These are phyloP conservation scores for Alternaria dauci DNA, from an alignment of 2,329 filamentous ascomycete genomes.

Conservation along the genomic window DNA sequence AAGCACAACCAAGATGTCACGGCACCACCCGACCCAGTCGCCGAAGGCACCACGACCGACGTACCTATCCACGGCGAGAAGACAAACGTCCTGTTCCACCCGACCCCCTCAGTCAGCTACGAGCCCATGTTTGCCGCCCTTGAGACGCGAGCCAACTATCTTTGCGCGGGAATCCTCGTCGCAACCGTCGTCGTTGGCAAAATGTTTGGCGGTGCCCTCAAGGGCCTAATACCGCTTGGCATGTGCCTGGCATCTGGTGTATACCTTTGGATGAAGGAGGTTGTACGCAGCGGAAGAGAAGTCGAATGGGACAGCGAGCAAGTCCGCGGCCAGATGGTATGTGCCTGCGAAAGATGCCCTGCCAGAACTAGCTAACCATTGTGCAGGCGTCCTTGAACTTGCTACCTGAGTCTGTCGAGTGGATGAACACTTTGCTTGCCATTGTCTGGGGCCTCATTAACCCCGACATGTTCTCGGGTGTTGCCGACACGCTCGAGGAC, in stretches of 20 bases:
- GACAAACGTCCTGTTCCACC: conserved; percentile 95
- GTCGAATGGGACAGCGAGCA: conserved; percentile 90
- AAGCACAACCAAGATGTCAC: conserved; percentile 86
- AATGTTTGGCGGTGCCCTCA: conserved; percentile 78
- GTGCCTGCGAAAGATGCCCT: conserved; percentile 19
- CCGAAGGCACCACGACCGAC: conserved; percentile 83
- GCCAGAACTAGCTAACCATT: conserved; percentile 1
- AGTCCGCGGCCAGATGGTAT: conserved; percentile 77
- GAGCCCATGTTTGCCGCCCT: conserved; percentile 84
- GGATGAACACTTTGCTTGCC: conserved; percentile 90
- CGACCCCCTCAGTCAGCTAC: conserved; percentile 87
- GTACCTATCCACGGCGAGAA: conserved; percentile 96
- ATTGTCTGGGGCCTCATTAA: conserved; percentile 92
- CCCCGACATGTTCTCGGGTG: conserved; percentile 89
- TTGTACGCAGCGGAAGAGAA: conserved; percentile 81
- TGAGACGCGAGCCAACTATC: conserved; percentile 75
- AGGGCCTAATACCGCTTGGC: conserved; percentile 78
- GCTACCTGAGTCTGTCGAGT: conserved; percentile 88
- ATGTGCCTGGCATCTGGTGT: conserved; percentile 78
- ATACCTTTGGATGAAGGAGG: conserved; percentile 88
- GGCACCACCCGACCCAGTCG: conserved; percentile 86
- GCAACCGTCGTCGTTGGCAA: conserved; percentile 80
- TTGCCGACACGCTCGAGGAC: conserved; percentile 93
- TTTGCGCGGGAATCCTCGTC: conserved; percentile 75
- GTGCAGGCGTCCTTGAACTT: conserved; percentile 79